These are phyloP conservation scores for Teratosphaeria nubilosa DNA, from an alignment of 2,329 filamentous ascomycete genomes.

Conservation along the genomic window DNA sequence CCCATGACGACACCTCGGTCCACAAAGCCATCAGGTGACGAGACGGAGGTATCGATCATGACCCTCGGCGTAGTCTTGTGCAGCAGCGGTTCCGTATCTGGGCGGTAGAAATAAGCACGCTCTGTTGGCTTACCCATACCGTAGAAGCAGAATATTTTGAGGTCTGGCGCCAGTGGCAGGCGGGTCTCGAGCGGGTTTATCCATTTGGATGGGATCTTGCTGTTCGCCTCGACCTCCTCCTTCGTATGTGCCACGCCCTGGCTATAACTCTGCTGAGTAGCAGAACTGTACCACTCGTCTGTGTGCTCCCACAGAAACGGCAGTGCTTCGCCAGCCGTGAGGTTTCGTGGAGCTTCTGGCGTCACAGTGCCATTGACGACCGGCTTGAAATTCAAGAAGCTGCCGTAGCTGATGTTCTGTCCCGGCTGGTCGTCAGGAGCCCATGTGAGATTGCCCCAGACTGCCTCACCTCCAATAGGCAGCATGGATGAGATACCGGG, in stretches of 20 bases:
- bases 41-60: slow-evolving; percentile 55
- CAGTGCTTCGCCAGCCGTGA: slow-evolving; percentile 71
- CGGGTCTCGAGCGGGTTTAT: slow-evolving; percentile 87
- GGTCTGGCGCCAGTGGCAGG: slow-evolving; percentile 71
- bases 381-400: slow-evolving; percentile 72
- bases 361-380: slow-evolving; percentile 47
- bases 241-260: slow-evolving; percentile 75
- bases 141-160: slow-evolving; percentile 98
- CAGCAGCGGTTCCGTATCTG: slow-evolving; percentile 53
- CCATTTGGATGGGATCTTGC: slow-evolving; percentile 59
- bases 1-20: slow-evolving; percentile 93
- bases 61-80: slow-evolving; percentile 57
- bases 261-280: slow-evolving; percentile 68
- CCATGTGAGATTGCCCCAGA: slow-evolving; percentile 86
- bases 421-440: slow-evolving; percentile 77
- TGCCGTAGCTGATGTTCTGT: slow-evolving; percentile 66
- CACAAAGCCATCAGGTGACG: slow-evolving; percentile 44
- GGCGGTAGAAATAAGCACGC: slow-evolving; percentile 80
- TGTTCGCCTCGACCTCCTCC: slow-evolving; percentile 63
- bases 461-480: slow-evolving; percentile 79
- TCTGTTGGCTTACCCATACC: slow-evolving; percentile 90
- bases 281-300: slow-evolving; percentile 75
- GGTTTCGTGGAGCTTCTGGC: slow-evolving; percentile 43
- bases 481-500: slow-evolving; percentile 95
- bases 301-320: slow-evolving; percentile 67